phyloP scores from a whole-genome alignment of 2,329 filamentous ascomycete genomes.

The Fusarium sp. region DNA sequence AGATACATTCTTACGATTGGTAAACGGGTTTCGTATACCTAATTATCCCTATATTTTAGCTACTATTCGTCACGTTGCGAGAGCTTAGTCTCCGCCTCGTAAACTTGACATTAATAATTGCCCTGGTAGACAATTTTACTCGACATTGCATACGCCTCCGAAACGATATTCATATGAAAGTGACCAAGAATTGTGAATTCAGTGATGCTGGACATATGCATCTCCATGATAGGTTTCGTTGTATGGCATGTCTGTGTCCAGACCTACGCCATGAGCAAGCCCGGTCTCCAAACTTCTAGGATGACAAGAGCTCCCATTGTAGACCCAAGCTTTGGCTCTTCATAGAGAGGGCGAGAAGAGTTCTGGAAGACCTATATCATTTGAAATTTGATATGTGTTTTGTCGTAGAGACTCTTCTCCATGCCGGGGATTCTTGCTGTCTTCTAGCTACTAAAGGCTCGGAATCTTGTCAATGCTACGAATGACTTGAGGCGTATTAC shows the following conservation, averaged over 20 bases:
- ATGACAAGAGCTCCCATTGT: conserved; percentile 5
- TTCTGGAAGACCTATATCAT: background rate
- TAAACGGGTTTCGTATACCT: conserved; percentile 38
- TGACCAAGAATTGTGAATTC: background rate
- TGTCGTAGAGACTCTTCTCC: background rate
- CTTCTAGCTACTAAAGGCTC: background rate
- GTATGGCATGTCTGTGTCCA: background rate
- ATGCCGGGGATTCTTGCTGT: background rate
- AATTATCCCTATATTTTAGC: conserved; percentile 45
- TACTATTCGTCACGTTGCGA: conserved; percentile 44
- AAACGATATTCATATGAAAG: background rate
- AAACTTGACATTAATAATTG: conserved; percentile 49
- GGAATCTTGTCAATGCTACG: background rate
- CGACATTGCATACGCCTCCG: conserved; percentile 46
- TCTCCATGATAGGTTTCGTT: background rate
- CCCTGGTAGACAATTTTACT: conserved; percentile 52
- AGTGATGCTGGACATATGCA: background rate
- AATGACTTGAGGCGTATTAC: background rate
- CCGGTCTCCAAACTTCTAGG: conserved; percentile 7
- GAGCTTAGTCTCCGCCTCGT: conserved; percentile 40
- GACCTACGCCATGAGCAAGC: background rate
- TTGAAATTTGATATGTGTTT: background rate
- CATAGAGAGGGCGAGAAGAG: background rate
- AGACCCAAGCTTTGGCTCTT: background rate
- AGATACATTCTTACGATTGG: conserved; percentile 36